Evolutionary conservation across 2,329 filamentous ascomycete species (phyloP).

Genomic region (Trichoderma semiorbis): DNA sequence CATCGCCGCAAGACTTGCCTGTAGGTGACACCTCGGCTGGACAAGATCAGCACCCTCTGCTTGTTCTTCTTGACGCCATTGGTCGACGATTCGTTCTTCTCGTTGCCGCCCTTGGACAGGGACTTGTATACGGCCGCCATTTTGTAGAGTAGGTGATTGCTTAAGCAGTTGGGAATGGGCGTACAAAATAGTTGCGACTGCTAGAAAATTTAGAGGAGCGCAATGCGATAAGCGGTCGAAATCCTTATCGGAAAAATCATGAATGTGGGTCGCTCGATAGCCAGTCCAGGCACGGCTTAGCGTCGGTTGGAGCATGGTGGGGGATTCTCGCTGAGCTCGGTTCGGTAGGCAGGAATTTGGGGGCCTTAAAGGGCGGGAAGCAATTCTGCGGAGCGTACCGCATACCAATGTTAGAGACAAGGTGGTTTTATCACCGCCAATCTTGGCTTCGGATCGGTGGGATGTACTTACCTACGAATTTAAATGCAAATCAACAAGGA

Average conservation of each 20-base stretch:
- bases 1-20: slow-evolving; percentile 46
- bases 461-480: not conserved
- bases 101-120: slow-evolving; percentile 57
- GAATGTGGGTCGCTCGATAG: not conserved
- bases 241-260: slow-evolving; percentile 16
- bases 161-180: not conserved
- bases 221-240: slow-evolving; percentile 8
- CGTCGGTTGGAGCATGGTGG: not conserved
- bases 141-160: slow-evolving; percentile 14
- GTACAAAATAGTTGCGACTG: not conserved
- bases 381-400: not conserved
- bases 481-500: not conserved
- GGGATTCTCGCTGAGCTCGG: not conserved
- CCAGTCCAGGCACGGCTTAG: not conserved
- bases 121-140: slow-evolving; percentile 75
- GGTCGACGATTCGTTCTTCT: slow-evolving; percentile 47
- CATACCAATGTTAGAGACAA: not conserved
- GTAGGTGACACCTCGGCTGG: slow-evolving; percentile 87
- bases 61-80: slow-evolving; percentile 60
- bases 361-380: not conserved
- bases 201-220: slow-evolving; percentile 13
- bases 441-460: not conserved
- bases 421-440: not conserved
- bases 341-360: not conserved
- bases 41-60: slow-evolving; percentile 82